Evolutionary conservation across 805 yeast species (phyloP), one percentile per base, ranked within the genome.

Genomic region (Saturnispora besseyi): DNA sequence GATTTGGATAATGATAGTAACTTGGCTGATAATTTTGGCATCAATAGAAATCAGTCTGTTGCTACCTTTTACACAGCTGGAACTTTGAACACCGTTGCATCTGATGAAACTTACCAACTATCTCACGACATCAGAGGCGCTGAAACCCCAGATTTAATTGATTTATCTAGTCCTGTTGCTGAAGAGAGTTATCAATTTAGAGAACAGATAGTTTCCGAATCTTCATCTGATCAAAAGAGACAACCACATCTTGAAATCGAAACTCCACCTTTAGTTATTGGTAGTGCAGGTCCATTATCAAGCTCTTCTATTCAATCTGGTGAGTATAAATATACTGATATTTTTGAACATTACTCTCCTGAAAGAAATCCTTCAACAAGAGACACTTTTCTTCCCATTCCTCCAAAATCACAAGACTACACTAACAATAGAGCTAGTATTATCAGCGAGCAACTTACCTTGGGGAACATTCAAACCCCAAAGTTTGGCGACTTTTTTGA

Each of bases 31-130:
- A 41, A 36, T n/a, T 44, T 36, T 29, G 43, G 48, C 3, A 36
- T 44, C 26, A 43, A 48, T 8, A 49, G 44, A n/a, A 60, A 60
- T 46, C 55, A 50, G n/a, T 64, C 68, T 3, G 54, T 56, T 8
- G 46, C 64, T n/a, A 62, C 67, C 12, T 64, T 65, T 44, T 59
- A 61, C 45, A 62, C 67, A 6, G 40, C 40, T 15, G 15, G 40
- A 18, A 36, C 40, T 8, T 64, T 68, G 2, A 52, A 53, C n/a
- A 61, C 68, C 4, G 50, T 55, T 34, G 61, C 57, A 26, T 55
- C 58, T 24, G 44, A 53, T 33, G 46, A 50, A 32, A 46, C 52
- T 1, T 42, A 46, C 28, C 46, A 48, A 22, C 13, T 30, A 9
- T 42, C 50, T 6, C 29, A 12, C 22, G 11, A 48, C 31, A 15